Base-by-base conservation (phyloP, 1,284 basidiomycete genomes). In the Pterula multifida region DNA sequence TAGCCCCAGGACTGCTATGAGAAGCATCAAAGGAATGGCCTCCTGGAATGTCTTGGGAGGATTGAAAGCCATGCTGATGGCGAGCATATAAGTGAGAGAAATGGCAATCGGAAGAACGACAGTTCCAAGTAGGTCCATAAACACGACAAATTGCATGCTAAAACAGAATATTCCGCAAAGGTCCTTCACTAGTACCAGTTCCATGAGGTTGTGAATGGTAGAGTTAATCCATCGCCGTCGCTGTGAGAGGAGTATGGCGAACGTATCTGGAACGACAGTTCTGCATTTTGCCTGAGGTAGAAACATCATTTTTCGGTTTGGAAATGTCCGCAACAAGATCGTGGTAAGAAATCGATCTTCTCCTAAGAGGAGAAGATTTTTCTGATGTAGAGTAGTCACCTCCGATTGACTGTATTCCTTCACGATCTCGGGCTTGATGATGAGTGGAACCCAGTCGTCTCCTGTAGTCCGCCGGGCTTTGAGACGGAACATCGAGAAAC, bases 171-270 rank as follows among this genome's bases (percentile, higher is more conserved):
- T 94, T 45, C 91, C 91, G 64, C 91, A 98, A 21, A 98, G 77
- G 62, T 98, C 92, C 56, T 90, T 89, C 24, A 99, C 96, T 53
- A 91, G 81, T 32, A 98, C 91, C 28, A 99, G 85, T 66, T 99
- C 96, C 93, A 98, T 97, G 50, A 99, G 78, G 63, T 99, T 98
- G 73, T 98, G 96, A 47, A 98, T 90, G 0, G 96, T 98, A 44
- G 93, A 98, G 68, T 98, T 98, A 73, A 99, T 98, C 96, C 96
- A 99, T 56, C 96, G 85, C 24, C 96, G 85, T 26, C 96, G 89
- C 65, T 99, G 96, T 1, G 95, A 98, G 11, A 99, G 78, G 42
- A 99, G 76, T 47, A 98, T 80, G 36, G 73, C 72, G 70, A 99
- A 98, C 0, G 91, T 93, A 63, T 98, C 93, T 4, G 96, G 96